Evolutionary conservation across 345 rosid genomes (phyloP), one percentile per base, ranked within the genome.

Genomic region (Arabidopsis suecica): DNA sequence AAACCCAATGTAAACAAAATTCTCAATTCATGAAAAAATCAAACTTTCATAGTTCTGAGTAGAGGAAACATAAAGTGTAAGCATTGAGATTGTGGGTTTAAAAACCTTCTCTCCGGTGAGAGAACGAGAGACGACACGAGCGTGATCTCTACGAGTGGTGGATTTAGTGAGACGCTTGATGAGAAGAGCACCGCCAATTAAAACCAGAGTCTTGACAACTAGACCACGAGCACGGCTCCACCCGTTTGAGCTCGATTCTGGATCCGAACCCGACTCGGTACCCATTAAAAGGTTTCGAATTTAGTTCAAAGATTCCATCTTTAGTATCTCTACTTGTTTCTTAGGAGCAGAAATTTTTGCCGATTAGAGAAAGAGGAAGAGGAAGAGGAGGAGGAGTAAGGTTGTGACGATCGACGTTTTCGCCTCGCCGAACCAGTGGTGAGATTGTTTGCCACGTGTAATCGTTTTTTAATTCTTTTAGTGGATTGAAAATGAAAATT

Each of bases 91-190:
- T 63, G 36, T 34, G 33, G 1, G 56, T 30, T 4, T 9, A 49
- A 1, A 3, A 5, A 93, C 97, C 92, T 88, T 94, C 54, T 90
- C 96, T 63, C 96, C 97, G 76, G 61, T 73, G 48, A 94, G 91
- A 6, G 96, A 88, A 28, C 89, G 93, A 74, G 95, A 61, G 54
- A 94, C 98, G 75, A 85, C 71, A 51, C 82, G 87, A 65, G 93
- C 79, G 72, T 91, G 96, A 83, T 91, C 98, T 90, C 98, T 81
- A 59, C 97, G 95, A 32, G 98, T 90, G 28, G 94, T 84, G 69
- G 96, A 91, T 82, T 88, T 91, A 70, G 98, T 91, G 68, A 94
- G 89, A n/a, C 92, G 84, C 77, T 87, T 90, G 13, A 94, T 84
- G 56, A 94, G 87, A 77, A 88, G 20, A 3, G 90, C 96, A 4